Conservation (phyloP, 129 eudicot genomes). For the Artemisia annua region DNA sequence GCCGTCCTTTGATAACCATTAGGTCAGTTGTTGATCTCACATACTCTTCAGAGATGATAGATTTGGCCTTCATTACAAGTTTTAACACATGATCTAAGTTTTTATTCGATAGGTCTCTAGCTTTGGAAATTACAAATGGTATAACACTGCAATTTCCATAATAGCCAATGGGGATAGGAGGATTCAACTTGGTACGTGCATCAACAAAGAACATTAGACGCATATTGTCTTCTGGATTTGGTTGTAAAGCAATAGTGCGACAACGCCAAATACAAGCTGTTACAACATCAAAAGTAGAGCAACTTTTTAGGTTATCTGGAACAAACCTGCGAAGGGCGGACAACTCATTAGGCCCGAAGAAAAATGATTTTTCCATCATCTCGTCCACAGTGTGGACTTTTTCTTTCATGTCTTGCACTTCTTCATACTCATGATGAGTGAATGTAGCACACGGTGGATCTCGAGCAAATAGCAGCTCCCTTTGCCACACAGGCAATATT, state of each 20-base stretch:
- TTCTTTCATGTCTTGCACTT: constrained; percentile 38
- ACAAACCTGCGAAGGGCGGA: constrained; percentile 38
- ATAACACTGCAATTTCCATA: constrained; percentile 36
- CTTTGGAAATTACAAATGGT: constrained; percentile 30
- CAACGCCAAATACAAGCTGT: constrained; percentile 44
- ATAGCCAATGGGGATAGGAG: constrained; percentile 34
- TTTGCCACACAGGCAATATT: constrained; percentile 52
- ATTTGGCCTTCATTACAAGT: constrained; percentile 36
- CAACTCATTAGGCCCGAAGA: constrained; percentile 58
- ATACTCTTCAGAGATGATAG: constrained; percentile 33
- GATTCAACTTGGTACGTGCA: constrained; percentile 21
- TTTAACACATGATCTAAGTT: constrained; percentile 35
- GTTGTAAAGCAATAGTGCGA: constrained; percentile 38
- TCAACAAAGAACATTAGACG: constrained; percentile 20
- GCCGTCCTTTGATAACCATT: constrained; percentile 38
- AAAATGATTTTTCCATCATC: constrained; percentile 55
- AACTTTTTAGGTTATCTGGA: constrained; percentile 36
- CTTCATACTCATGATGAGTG: constrained; percentile 44
- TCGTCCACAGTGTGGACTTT: constrained; percentile 32
- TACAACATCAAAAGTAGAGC: constrained; percentile 40
- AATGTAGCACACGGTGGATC: constrained; percentile 50
- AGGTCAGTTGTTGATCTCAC: constrained; percentile 40
- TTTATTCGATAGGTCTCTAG: constrained; percentile 18
- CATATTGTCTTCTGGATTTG: constrained; percentile 34
- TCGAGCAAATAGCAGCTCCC: constrained; percentile 49